Percentiles rank a stretch among this genome's conserved stretches.
phyloP scores from a whole-genome alignment of 495 filamentous ascomycete genomes.

The Aspergillus avenaceus region DNA sequence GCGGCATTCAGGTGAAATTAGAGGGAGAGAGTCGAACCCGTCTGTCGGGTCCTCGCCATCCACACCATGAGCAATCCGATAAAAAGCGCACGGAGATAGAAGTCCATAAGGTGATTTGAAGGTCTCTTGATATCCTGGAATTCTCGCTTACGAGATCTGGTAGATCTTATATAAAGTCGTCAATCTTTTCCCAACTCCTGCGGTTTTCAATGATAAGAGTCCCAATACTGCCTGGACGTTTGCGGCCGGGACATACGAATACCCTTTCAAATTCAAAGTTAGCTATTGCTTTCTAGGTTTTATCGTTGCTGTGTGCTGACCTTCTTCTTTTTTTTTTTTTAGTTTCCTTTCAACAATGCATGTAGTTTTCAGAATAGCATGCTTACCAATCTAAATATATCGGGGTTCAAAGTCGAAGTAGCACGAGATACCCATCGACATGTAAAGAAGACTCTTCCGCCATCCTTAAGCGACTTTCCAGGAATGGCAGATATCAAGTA shows the following conservation, averaged over 20 bases:
- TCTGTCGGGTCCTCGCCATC: slow-evolving; percentile 48
- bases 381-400: slow-evolving; percentile 52
- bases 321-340: background rate
- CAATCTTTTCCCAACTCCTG: slow-evolving; percentile 58
- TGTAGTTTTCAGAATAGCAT: slow-evolving; percentile 62
- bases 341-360: slow-evolving; percentile 86
- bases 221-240: slow-evolving; percentile 56
- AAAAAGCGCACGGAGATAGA: slow-evolving; percentile 60
- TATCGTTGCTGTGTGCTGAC: background rate
- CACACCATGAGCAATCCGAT: slow-evolving; percentile 56
- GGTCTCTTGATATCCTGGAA: no score
- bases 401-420: slow-evolving; percentile 53
- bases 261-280: slow-evolving; percentile 87
- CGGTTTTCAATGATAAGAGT: slow-evolving; percentile 42
- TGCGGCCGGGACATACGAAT: slow-evolving; percentile 74
- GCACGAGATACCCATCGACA: slow-evolving; percentile 57
- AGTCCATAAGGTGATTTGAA: slow-evolving; percentile 82
- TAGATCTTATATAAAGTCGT: slow-evolving; percentile 65
- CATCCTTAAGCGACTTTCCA: slow-evolving; percentile 76
- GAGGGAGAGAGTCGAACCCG: slow-evolving; percentile 82
- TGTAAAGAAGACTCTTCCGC: slow-evolving; percentile 82
- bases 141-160: slow-evolving; percentile 10
- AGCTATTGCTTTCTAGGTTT: no score
- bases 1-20: slow-evolving; percentile 83
- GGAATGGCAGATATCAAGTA: slow-evolving; percentile 87